Evolutionary conservation across 257 asterid species (phyloP).

Genomic region (Avicennia marina): DNA sequence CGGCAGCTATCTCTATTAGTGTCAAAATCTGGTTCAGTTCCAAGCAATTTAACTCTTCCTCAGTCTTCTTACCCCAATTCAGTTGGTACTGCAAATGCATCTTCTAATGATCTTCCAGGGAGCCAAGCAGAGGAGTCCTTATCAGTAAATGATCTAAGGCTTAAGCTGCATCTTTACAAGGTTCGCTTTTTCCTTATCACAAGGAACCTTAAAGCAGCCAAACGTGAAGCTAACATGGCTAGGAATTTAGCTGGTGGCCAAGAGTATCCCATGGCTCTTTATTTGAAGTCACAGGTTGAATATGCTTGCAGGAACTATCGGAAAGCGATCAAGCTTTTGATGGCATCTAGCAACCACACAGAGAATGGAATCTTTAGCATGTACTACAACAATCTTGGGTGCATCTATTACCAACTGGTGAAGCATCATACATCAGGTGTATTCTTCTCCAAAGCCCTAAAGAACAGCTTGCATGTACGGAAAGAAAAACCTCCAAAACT

Average conservation of each 20-base stretch:
- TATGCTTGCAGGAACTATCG: slow-evolving; percentile 76
- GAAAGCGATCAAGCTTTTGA: slow-evolving; percentile 77
- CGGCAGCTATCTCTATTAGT: slow-evolving; percentile 39
- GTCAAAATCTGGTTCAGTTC: slow-evolving; percentile 47
- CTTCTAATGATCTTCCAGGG: slow-evolving; percentile 45
- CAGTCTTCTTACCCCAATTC: slow-evolving; percentile 55
- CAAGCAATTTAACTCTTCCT: slow-evolving; percentile 35
- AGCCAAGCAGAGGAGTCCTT: slow-evolving; percentile 55
- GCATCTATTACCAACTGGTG: slow-evolving; percentile 70
- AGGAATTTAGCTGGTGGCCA: slow-evolving; percentile 79
- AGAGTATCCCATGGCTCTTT: slow-evolving; percentile 73
- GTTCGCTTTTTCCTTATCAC: slow-evolving; percentile 70
- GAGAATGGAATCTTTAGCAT: slow-evolving; percentile 68
- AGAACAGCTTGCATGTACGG: slow-evolving; percentile 37
- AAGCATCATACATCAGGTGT: slow-evolving; percentile 65
- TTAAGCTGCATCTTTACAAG: slow-evolving; percentile 76
- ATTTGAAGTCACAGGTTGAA: slow-evolving; percentile 88
- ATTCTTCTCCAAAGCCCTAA: slow-evolving; percentile 73
- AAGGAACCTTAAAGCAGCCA: slow-evolving; percentile 81
- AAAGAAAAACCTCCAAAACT: slow-evolving; percentile 65
- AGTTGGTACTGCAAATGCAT: slow-evolving; percentile 32
- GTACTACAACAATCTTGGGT: slow-evolving; percentile 85
- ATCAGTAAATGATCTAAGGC: slow-evolving; percentile 58
- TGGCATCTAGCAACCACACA: slow-evolving; percentile 55
- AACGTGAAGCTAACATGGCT: slow-evolving; percentile 89